Percentiles rank a stretch among this genome's conserved stretches.
Evolutionary conservation across 768 basidiomycete genomes (phyloP).

Genomic region (Leccinum aurantiacum): DNA sequence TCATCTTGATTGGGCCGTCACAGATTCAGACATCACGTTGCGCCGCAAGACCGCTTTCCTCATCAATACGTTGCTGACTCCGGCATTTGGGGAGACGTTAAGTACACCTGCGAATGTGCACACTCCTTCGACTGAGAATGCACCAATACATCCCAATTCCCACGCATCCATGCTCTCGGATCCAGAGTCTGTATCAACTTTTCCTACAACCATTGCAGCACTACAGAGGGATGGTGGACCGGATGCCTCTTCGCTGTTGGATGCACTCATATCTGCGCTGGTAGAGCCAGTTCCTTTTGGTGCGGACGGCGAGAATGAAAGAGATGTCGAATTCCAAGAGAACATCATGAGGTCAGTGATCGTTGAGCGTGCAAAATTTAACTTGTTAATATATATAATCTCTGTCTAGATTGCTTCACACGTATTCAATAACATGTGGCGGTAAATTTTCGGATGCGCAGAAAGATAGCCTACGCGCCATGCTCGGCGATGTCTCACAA

Average conservation of each 20-base stretch:
- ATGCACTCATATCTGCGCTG: slow-evolving; percentile 52
- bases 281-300: slow-evolving; percentile 61
- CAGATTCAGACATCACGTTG: slow-evolving; percentile 76
- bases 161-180: slow-evolving; percentile 63
- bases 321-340: slow-evolving; percentile 66
- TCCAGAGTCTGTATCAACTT: slow-evolving; percentile 54
- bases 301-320: slow-evolving; percentile 62
- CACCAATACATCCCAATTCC: slow-evolving; percentile 67
- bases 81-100: slow-evolving; percentile 30
- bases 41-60: slow-evolving; percentile 81
- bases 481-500: slow-evolving; percentile 25
- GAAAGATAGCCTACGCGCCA: slow-evolving; percentile 28
- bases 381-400: background rate
- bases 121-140: slow-evolving; percentile 22
- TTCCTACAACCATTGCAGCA: slow-evolving; percentile 46
- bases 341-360: slow-evolving; percentile 51
- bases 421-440: slow-evolving; percentile 46
- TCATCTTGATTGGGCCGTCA: slow-evolving; percentile 2
- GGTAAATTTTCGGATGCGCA: slow-evolving; percentile 34
- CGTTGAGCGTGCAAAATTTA: background rate
- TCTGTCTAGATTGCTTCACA: slow-evolving; percentile 46
- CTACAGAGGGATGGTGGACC: slow-evolving; percentile 38
- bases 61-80: slow-evolving; percentile 66
- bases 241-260: slow-evolving; percentile 39
- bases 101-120: slow-evolving; percentile 17